These are phyloP conservation scores for Cyberlindnera euphorbiiphila DNA, from an alignment of 805 yeast genomes.

Conservation along the genomic window DNA sequence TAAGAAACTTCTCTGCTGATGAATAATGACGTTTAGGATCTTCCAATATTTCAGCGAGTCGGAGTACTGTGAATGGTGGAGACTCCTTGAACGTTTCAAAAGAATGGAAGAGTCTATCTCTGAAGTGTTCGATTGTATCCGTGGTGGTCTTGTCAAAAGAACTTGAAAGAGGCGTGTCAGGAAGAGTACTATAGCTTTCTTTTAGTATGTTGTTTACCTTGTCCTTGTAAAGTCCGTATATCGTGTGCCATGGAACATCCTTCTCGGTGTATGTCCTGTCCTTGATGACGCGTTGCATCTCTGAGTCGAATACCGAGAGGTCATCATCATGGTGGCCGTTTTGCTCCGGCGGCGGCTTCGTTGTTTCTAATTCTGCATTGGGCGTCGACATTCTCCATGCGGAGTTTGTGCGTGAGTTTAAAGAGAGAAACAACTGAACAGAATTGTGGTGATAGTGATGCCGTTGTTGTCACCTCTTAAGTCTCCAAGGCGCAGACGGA, in stretches of 20 bases:
- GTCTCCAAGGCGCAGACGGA: neutral
- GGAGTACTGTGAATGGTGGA: slow-evolving; percentile 45
- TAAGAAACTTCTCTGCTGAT: slow-evolving; percentile 39
- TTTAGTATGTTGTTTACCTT: slow-evolving; percentile 12
- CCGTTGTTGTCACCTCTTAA: too few species aligned
- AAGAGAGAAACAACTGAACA: too few species aligned
- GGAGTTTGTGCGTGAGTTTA: too few species aligned
- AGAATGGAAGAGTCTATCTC: slow-evolving; percentile 3
- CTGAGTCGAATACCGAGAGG: slow-evolving; percentile 9
- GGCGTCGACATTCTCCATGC: too few species aligned
- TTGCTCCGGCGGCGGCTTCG: too few species aligned
- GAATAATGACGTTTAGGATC: slow-evolving; percentile 40
- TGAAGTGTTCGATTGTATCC: slow-evolving; percentile 12
- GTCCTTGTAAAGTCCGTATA: neutral
- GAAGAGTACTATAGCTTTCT: slow-evolving; percentile 3
- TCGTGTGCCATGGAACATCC: slow-evolving; percentile 1
- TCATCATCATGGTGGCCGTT: neutral
- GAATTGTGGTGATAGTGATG: too few species aligned
- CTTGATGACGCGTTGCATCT: slow-evolving; percentile 10
- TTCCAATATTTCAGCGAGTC: slow-evolving; percentile 45
- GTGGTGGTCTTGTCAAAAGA: slow-evolving; percentile 8
- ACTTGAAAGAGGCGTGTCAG: slow-evolving; percentile 6
- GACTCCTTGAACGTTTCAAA: slow-evolving; percentile 13
- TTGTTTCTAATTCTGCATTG: too few species aligned
- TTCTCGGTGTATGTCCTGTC: slow-evolving; percentile 5